phyloP scores from a whole-genome alignment of 768 basidiomycete species.

The Xanthoconium purpureum region DNA sequence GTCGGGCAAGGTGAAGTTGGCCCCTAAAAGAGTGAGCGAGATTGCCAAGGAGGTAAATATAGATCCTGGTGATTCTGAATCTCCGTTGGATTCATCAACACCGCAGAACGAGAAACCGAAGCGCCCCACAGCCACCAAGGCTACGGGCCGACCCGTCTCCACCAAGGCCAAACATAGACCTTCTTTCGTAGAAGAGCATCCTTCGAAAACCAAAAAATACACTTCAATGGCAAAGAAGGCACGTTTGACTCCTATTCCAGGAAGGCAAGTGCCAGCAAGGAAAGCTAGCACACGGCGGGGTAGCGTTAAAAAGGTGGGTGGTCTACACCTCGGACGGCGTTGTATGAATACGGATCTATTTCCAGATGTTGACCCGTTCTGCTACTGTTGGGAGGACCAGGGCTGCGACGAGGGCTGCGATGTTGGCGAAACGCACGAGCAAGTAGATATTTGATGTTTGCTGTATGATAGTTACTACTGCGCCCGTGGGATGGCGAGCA shows the following conservation, averaged over 20 bases:
- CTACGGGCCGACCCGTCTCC: background rate
- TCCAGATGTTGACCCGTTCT: constrained; percentile 1
- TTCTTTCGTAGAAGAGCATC: background rate
- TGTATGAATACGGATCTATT: background rate
- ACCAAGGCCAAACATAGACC: background rate
- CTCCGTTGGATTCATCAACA: background rate
- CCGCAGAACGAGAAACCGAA: constrained; percentile 16
- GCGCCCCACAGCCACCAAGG: background rate
- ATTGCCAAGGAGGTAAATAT: constrained; percentile 16
- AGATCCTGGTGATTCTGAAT: too few species aligned
- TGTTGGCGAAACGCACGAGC: background rate
- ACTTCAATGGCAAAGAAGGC: constrained; percentile 27
- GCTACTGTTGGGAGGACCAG: too few species aligned
- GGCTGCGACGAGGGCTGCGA: background rate
- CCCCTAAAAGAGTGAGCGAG: constrained; percentile 11
- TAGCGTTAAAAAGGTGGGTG: constrained; percentile 10
- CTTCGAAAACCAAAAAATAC: constrained; percentile 20
- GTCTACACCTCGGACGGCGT: background rate
- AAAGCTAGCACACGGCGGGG: constrained; percentile 1
- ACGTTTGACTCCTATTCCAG: constrained; percentile 5
- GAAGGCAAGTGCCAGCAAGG: constrained; percentile 7
- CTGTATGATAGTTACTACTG: too few species aligned
- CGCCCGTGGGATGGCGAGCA: too few species aligned
- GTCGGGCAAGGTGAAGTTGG: constrained; percentile 27
- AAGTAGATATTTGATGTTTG: background rate